Percentiles rank a stretch among this genome's conserved stretches.
phyloP scores from a whole-genome alignment of 1,284 basidiomycete species.

The Cryptococcus deneoformans region DNA sequence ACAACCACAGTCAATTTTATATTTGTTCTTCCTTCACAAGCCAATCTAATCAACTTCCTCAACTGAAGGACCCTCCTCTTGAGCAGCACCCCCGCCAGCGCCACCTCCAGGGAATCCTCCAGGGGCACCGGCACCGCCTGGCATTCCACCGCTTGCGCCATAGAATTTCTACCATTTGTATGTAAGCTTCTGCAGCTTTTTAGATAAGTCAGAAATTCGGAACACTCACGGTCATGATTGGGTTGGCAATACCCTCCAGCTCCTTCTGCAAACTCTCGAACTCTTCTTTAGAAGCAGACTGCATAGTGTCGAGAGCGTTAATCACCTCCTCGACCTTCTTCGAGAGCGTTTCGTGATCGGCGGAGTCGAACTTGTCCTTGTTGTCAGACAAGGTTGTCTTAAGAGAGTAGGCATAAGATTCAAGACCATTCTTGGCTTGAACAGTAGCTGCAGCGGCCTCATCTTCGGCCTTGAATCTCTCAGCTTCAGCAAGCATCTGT shows the following conservation, averaged over 20 bases:
- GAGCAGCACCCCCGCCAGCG: constrained; percentile 50
- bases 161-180: constrained; percentile 57
- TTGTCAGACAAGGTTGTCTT: constrained; percentile 89
- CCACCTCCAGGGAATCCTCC: constrained; percentile 58
- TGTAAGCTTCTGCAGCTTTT: too few species aligned
- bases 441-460: constrained; percentile 93
- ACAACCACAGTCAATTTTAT: too few species aligned
- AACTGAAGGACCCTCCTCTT: constrained; percentile 56
- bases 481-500: constrained; percentile 98
- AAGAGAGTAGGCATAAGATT: constrained; percentile 94
- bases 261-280: constrained; percentile 94
- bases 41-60: constrained; percentile 56
- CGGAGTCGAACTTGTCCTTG: constrained; percentile 79
- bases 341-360: constrained; percentile 86
- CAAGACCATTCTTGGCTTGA: constrained; percentile 94
- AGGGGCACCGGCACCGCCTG: constrained; percentile 40
- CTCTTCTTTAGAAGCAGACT: constrained; percentile 85
- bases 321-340: constrained; percentile 79
- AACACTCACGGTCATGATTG: constrained; percentile 38
- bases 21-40: too few species aligned
- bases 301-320: constrained; percentile 81
- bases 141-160: constrained; percentile 49
- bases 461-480: constrained; percentile 76
- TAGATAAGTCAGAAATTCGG: neutral
- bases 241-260: constrained; percentile 84